Percentiles rank a stretch among this genome's conserved stretches.
Conservation (phyloP, 306 rosid species). For the Abrus pulchellus region DNA sequence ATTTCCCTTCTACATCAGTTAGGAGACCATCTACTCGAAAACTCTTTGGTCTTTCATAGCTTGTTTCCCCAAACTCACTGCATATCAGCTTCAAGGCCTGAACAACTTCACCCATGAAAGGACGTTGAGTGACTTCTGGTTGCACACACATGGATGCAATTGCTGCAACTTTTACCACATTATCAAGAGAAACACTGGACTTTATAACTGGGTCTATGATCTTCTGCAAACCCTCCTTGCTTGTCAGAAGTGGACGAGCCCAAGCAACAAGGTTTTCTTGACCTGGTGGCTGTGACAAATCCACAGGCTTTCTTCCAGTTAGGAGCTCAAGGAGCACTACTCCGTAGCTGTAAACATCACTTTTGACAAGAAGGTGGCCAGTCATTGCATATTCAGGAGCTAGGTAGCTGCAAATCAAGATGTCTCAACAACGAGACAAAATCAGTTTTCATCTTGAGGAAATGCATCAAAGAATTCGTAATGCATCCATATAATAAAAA, state of each 20-base stretch:
- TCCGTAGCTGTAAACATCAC: slow-evolving; percentile 96
- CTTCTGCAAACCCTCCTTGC: slow-evolving; percentile 71
- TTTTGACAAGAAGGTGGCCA: slow-evolving; percentile 90
- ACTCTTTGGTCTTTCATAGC: slow-evolving; percentile 51
- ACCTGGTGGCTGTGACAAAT: slow-evolving; percentile 80
- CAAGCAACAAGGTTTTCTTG: slow-evolving; percentile 89
- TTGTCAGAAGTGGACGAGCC: slow-evolving; percentile 86
- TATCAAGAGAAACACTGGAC: slow-evolving; percentile 55
- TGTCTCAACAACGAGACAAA: neutral
- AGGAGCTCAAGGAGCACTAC: slow-evolving; percentile 92
- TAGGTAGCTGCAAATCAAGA: slow-evolving; percentile 69
- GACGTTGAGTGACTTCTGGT: slow-evolving; percentile 86
- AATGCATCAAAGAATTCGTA: neutral
- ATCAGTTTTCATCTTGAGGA: slow-evolving; percentile 30
- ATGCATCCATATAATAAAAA: no score
- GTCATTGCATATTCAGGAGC: slow-evolving; percentile 99
- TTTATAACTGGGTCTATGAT: slow-evolving; percentile 72
- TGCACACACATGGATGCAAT: slow-evolving; percentile 96
- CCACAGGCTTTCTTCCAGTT: slow-evolving; percentile 92
- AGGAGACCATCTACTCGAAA: slow-evolving; percentile 54
- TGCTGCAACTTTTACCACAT: slow-evolving; percentile 79
- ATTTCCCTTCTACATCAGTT: slow-evolving; percentile 41
- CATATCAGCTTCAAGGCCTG: slow-evolving; percentile 92
- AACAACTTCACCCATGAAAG: slow-evolving; percentile 96
- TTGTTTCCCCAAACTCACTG: slow-evolving; percentile 69